Base-by-base conservation (phyloP, 371 early-diverging fungal genomes). In the Zychaea mexicana region DNA sequence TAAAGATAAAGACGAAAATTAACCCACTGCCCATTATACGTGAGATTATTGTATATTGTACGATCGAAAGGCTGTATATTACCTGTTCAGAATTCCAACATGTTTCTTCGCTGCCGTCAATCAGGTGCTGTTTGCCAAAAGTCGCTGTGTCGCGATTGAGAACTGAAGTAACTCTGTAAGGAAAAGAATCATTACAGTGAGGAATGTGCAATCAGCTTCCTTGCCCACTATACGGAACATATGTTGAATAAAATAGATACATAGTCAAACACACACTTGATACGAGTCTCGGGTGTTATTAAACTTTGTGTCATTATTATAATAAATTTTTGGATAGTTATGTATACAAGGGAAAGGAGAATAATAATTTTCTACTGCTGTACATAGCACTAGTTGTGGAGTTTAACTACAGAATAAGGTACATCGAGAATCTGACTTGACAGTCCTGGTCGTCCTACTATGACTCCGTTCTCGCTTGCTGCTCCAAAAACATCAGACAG, bases 61-160 rank as follows among this genome's bases (percentile, higher is more conserved):
- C 12, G 21, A 22, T 24, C 31, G 22, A n/a, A 21, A 28, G 26
- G 1, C 15, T 55, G 55, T 17, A 0, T 32, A 66, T 69, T 84
- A 89, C 93, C 72, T 90, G 88, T 58, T 95, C 96, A 26, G 94
- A 93, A 81, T 96, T 96, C 97, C 97, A 97, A 76, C 97, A 97
- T 0, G 96, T 96, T 62, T 94, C 95, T 46, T 72, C 78, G 66
- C 71, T 84, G 27, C 86, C 83, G 72, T 96, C 96, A 22, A 86
- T 86, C 39, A 97, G 75, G 72, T 85, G 76, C 62, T 94, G 88
- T 63, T 94, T 95, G 52, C 96, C 97, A 67, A 84, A 94, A 47
- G 81, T 84, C 19, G 78, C 71, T 0, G 79, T 79, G 69, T 97
- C 95, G 52, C 89, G 83, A 78, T 93, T 93, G 49, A 94, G 81